Evolutionary conservation across 2,329 filamentous ascomycete genomes (phyloP).

Genomic region (Talaromyces sp.): DNA sequence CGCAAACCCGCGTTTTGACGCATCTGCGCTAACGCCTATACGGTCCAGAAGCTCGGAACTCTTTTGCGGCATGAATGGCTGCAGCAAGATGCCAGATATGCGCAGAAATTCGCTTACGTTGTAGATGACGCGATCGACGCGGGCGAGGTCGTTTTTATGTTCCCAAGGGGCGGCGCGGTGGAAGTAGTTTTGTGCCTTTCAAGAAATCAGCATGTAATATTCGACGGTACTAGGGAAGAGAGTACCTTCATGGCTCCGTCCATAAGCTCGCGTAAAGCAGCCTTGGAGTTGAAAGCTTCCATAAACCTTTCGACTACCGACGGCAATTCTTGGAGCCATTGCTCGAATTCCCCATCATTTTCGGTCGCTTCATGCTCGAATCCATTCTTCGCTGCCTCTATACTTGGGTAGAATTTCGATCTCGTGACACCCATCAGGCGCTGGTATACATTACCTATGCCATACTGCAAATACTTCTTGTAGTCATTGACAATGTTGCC

Average conservation of each 20-base stretch:
- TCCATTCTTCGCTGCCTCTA: constrained; percentile 42
- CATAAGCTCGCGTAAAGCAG: constrained; percentile 64
- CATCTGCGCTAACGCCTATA: constrained; percentile 62
- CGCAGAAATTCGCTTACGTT: constrained; percentile 72
- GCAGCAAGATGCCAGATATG: constrained; percentile 76
- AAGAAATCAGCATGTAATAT: background rate
- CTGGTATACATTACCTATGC: constrained; percentile 75
- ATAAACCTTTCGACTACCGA: constrained; percentile 54
- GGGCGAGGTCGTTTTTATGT: constrained; percentile 28
- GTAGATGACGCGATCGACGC: constrained; percentile 63
- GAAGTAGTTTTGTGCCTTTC: constrained; percentile 65
- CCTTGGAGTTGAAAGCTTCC: constrained; percentile 61
- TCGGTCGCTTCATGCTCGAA: constrained; percentile 29
- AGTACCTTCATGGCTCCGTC: constrained; percentile 25
- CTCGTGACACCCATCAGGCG: constrained; percentile 65
- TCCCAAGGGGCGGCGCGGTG: constrained; percentile 67
- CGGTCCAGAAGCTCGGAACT: constrained; percentile 69
- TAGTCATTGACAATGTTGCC: constrained; percentile 70
- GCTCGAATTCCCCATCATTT: constrained; percentile 36
- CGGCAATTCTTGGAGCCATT: constrained; percentile 42
- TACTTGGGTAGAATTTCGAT: constrained; percentile 65
- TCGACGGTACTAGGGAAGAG: background rate
- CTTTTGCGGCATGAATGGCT: constrained; percentile 86
- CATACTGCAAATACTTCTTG: constrained; percentile 71
- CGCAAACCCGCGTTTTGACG: constrained; percentile 59